These are phyloP conservation scores for Entamoeba dispar DNA, from an alignment of 208 protist species.

Conservation along the genomic window DNA sequence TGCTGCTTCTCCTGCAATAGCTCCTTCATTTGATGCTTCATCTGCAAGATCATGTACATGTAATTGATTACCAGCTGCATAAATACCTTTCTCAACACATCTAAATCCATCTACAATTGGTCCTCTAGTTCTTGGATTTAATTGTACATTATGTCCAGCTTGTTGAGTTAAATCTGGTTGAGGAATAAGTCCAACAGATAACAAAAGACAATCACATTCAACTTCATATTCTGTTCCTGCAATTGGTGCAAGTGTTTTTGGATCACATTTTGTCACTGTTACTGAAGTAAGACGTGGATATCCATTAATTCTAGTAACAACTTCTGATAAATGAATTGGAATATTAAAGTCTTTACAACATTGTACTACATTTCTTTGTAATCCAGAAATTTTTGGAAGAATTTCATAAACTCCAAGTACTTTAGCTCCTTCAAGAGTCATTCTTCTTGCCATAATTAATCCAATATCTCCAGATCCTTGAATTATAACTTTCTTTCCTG, in stretches of 20 bases:
- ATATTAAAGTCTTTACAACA: constrained; percentile 15
- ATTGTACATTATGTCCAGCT: not conserved
- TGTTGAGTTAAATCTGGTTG: not conserved
- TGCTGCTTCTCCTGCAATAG: constrained; percentile 6
- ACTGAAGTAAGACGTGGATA: not conserved
- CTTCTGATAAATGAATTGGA: not conserved
- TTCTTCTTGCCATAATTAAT: constrained; percentile 12
- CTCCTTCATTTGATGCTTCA: constrained; percentile 5
- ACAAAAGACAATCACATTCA: constrained; percentile 14
- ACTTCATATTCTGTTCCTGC: not conserved
- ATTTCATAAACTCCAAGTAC: constrained; percentile 20
- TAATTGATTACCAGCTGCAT: constrained; percentile 6
- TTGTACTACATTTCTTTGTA: not conserved
- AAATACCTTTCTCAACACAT: not conserved
- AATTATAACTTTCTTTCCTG: constrained; percentile 14
- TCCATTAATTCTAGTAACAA: constrained; percentile 10
- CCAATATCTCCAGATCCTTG: constrained; percentile 19
- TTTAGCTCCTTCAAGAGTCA: constrained; percentile 6
- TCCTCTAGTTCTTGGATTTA: not conserved
- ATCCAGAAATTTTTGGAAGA: not conserved
- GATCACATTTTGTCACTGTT: not conserved
- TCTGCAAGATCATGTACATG: constrained; percentile 15
- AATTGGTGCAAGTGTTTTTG: constrained; percentile 1
- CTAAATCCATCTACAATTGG: not conserved
- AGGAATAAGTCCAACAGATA: constrained; percentile 11